These are phyloP conservation scores for Hibiscus mutabilis DNA, from an alignment of 345 rosid genomes.

Conservation along the genomic window DNA sequence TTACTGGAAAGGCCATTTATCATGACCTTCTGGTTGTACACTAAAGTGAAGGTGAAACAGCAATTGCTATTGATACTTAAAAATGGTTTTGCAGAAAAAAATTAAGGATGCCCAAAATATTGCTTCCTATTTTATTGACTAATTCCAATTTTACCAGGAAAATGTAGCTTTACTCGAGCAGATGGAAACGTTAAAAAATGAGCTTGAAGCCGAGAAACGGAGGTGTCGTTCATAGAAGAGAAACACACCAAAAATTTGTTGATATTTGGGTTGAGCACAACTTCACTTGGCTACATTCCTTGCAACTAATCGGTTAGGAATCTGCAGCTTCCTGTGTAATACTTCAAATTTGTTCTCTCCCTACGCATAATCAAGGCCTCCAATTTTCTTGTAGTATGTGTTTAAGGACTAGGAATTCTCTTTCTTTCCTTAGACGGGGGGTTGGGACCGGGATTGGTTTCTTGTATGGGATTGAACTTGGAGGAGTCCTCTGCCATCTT, in stretches of 20 bases:
- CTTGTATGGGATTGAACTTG: neutral
- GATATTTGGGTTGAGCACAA: neutral
- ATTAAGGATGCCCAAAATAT: neutral
- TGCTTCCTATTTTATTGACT: constrained; percentile 1
- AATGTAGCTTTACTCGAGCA: constrained; percentile 39
- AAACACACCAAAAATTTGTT: constrained; percentile 32
- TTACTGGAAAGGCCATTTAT: neutral
- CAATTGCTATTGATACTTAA: neutral
- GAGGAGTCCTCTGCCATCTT: neutral
- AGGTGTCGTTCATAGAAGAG: constrained; percentile 43
- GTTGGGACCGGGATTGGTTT: neutral
- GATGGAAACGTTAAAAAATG: constrained; percentile 41
- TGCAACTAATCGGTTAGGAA: neutral
- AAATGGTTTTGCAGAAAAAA: neutral
- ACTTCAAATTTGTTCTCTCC: neutral
- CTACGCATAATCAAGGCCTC: neutral
- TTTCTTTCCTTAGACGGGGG: neutral
- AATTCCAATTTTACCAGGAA: constrained; percentile 32
- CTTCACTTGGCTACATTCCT: neutral
- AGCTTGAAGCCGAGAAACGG: constrained; percentile 36
- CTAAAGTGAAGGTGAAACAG: constrained; percentile 6
- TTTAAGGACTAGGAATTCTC: neutral
- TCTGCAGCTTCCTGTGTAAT: neutral
- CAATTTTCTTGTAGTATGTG: neutral
- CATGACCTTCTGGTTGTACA: neutral